Percentiles rank a stretch among this genome's conserved stretches.
Conservation (phyloP, 148 eudicot genomes). For the Persicaria tinctoria region DNA sequence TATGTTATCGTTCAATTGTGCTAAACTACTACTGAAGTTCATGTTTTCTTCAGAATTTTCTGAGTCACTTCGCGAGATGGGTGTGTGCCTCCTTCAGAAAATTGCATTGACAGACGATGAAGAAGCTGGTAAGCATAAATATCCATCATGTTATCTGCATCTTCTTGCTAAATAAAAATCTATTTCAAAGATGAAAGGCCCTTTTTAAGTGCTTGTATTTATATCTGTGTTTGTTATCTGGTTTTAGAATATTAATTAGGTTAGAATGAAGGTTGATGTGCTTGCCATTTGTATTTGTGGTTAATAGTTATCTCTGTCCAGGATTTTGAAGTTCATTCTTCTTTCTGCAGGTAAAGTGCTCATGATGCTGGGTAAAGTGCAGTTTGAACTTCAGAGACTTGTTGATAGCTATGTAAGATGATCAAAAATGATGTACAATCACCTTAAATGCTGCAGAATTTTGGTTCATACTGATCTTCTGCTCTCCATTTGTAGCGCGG, state of each 20-base stretch:
- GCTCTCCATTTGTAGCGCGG: slow-evolving; percentile 51
- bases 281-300: neutral
- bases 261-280: neutral
- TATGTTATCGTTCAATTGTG: neutral
- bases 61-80: slow-evolving; percentile 91
- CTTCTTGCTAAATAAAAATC: neutral
- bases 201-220: neutral
- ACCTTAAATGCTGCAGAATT: neutral
- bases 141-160: neutral
- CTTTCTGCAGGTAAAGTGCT: slow-evolving; percentile 64
- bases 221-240: neutral
- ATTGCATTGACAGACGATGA: slow-evolving; percentile 88
- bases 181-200: neutral
- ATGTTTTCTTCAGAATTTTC: slow-evolving; percentile 64
- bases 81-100: slow-evolving; percentile 93
- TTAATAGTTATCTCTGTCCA: neutral
- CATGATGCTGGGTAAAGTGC: slow-evolving; percentile 79
- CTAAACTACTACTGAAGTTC: neutral
- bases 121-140: slow-evolving; percentile 59
- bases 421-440: neutral
- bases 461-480: slow-evolving; percentile 12
- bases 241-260: neutral
- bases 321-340: neutral
- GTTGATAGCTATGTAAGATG: slow-evolving; percentile 81
- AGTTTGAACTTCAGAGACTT: slow-evolving; percentile 80